Evolutionary conservation across 768 basidiomycete species (phyloP), one percentile per base, ranked within the genome.

Genomic region (Sarcomyxa edulis): DNA sequence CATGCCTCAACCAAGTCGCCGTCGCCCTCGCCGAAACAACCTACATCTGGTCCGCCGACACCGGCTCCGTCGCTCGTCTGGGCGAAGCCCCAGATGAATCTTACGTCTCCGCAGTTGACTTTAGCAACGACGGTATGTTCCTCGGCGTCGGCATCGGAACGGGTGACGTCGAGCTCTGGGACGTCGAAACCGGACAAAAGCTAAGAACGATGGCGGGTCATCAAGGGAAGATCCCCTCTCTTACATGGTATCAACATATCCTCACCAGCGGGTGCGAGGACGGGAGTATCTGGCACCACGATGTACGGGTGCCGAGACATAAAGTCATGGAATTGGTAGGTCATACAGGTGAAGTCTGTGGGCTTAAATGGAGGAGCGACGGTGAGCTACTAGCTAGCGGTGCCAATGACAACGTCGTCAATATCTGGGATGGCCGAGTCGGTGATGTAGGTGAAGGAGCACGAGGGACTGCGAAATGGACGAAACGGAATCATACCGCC

Each of bases 321-420:
- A 86, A 93, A 54, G 88, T 94, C 15, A 85, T 86, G 62, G 90
- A 96, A 47, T 66, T 99, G 15, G 62, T 84, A 2, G 94, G 94
- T 0, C 95, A 99, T 51, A 81, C 77, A 0, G 92, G 89, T 1
- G 95, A 97, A 57, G 89, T 96, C 9, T 97, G 94, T 55, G 92
- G 94, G 3, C 54, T 98, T 37, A 82, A 81, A 41, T 98, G 93
- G 93, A 70, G 93, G 32, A 55, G 69, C 2, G 94, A 94, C 48
- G 91, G 93, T 0, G 84, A 92, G 58, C 66, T 95, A 14, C 71
- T 99, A 16, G 95, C 95, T 0, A 92, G 89, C 48, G 95, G 95
- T 2, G 95, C 93, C 0, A 96, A 98, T 54, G 96, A 98, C 59
- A 97, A 98, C 47, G 92, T 96, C 14, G 93, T 98, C 38, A 95